A percentile compares a stretch with the other conserved stretches of the same genome.
These are phyloP conservation scores for Nothophoma quercina DNA, from an alignment of 2,329 filamentous ascomycete species.

Conservation along the genomic window DNA sequence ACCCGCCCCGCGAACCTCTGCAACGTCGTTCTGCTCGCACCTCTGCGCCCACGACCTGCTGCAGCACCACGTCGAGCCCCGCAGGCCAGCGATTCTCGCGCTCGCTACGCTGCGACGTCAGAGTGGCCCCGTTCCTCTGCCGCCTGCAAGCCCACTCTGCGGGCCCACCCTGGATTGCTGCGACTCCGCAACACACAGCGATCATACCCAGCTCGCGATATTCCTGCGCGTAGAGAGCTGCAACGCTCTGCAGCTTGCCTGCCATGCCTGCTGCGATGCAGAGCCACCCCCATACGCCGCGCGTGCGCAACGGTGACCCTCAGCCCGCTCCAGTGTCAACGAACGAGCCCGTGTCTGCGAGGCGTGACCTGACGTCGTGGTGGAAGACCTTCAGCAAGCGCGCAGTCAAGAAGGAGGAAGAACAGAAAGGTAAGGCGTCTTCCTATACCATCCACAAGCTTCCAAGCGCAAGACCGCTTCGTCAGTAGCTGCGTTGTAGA, in stretches of 20 bases:
- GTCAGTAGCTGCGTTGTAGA: slow-evolving; percentile 6
- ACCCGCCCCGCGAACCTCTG: slow-evolving; percentile 2
- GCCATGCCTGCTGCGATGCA: slow-evolving; percentile 52
- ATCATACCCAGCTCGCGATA: slow-evolving; percentile 24
- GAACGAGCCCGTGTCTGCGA: slow-evolving; percentile 76
- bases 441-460: background rate
- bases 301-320: slow-evolving; percentile 54
- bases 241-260: slow-evolving; percentile 30
- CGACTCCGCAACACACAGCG: slow-evolving; percentile 28
- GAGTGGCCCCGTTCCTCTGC: slow-evolving; percentile 32
- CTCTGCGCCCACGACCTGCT: slow-evolving; percentile 2
- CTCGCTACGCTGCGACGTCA: slow-evolving; percentile 23
- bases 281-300: slow-evolving; percentile 49
- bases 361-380: slow-evolving; percentile 91
- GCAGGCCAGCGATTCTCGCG: slow-evolving; percentile 19
- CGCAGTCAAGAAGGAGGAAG: slow-evolving; percentile 66
- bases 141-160: slow-evolving; percentile 32
- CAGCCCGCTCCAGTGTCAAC: slow-evolving; percentile 55
- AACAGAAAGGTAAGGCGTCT: slow-evolving; percentile 61
- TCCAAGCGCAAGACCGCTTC: slow-evolving; percentile 6
- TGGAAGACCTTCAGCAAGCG: slow-evolving; percentile 90
- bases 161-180: slow-evolving; percentile 30
- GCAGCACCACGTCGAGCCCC: slow-evolving; percentile 13
- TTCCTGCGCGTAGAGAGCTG: slow-evolving; percentile 30
- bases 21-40: slow-evolving; percentile 9